Evolutionary conservation across 2,329 filamentous ascomycete species (phyloP).

Genomic region (Alternaria metachromatica): DNA sequence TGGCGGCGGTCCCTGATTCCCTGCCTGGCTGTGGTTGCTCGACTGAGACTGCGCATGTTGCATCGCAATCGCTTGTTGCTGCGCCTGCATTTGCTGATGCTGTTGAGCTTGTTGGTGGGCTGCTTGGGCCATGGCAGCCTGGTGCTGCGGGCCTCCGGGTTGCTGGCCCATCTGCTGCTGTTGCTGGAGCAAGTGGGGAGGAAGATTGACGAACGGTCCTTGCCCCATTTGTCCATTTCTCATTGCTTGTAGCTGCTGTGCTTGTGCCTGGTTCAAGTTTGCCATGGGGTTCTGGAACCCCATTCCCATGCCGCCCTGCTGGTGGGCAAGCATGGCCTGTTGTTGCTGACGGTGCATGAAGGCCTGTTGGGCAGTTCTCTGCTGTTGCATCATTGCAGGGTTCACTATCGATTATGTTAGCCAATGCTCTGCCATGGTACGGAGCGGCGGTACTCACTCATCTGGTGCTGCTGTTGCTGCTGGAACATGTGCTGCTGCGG

Average conservation of each 20-base stretch:
- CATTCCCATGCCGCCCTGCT: conserved; percentile 60
- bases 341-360: conserved; percentile 61
- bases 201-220: conserved; percentile 33
- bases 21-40: conserved; percentile 56
- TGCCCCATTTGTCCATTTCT: conserved; percentile 33
- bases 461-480: conserved; percentile 51
- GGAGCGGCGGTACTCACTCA: conserved; percentile 42
- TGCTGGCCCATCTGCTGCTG: conserved; percentile 56
- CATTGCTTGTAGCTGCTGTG: conserved; percentile 40
- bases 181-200: conserved; percentile 49
- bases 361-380: conserved; percentile 50
- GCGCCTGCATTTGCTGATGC: conserved; percentile 50
- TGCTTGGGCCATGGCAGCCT: conserved; percentile 52
- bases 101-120: conserved; percentile 52
- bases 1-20: conserved; percentile 47
- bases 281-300: conserved; percentile 63
- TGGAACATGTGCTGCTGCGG: conserved; percentile 67
- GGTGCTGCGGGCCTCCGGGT: conserved; percentile 46
- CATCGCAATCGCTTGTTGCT: conserved; percentile 52
- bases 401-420: conserved; percentile 41
- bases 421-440: neutral
- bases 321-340: conserved; percentile 60
- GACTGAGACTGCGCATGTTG: conserved; percentile 58
- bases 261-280: conserved; percentile 52
- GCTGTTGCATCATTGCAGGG: conserved; percentile 52